Percentiles rank a stretch among this genome's conserved stretches.
Evolutionary conservation across 441 rosid species (phyloP).

Genomic region (Populus hybrid): DNA sequence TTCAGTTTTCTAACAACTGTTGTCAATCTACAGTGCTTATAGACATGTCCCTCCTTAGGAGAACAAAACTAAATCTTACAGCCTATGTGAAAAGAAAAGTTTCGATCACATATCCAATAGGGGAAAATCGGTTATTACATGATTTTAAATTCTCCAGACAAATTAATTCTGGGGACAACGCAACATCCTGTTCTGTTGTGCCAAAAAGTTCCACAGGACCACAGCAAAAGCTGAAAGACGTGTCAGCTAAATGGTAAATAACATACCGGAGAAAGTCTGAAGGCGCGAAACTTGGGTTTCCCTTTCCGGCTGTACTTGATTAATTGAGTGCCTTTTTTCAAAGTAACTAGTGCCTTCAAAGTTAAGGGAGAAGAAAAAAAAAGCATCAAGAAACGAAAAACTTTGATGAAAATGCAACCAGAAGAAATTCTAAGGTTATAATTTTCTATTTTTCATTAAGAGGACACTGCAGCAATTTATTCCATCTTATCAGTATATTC

Average conservation of each 20-base stretch:
- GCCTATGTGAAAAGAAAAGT: background rate
- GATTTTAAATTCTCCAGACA: background rate
- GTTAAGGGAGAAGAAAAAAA: background rate
- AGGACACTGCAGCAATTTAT: background rate
- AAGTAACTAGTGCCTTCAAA: conserved; percentile 67
- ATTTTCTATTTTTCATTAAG: background rate
- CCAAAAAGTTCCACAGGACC: background rate
- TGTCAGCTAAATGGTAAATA: conserved; percentile 8
- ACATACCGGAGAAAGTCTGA: conserved; percentile 84
- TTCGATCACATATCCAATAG: background rate
- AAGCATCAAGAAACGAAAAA: background rate
- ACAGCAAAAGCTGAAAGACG: background rate
- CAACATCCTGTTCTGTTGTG: background rate
- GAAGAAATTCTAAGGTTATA: background rate
- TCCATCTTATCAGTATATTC: background rate
- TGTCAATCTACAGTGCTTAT: background rate
- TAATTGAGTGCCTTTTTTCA: conserved; percentile 85
- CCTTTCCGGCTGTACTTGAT: conserved; percentile 92
- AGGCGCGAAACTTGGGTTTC: conserved; percentile 88
- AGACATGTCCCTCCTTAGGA: background rate
- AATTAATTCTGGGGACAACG: background rate
- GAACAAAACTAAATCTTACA: background rate
- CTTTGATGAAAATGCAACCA: background rate
- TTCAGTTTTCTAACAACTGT: background rate
- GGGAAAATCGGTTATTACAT: background rate